phyloP scores from a whole-genome alignment of 768 basidiomycete genomes.

The Pulveroboletus ravenelii region DNA sequence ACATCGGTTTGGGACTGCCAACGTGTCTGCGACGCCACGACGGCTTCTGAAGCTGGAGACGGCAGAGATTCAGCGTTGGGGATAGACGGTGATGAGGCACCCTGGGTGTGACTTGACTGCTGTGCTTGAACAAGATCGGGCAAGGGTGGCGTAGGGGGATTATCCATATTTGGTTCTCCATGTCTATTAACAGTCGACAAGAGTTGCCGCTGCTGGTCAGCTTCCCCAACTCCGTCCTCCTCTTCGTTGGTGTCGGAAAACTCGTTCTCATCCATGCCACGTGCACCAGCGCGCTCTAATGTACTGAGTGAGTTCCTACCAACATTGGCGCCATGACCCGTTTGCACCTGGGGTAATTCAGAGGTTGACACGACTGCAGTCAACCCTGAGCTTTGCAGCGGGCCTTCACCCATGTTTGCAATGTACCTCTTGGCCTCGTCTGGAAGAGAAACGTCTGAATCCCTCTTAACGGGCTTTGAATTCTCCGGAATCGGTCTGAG shows the following conservation, averaged over 20 bases:
- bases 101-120: conserved; percentile 7
- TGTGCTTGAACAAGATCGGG: conserved; percentile 13
- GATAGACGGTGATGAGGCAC: conserved; percentile 7
- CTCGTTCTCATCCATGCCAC: conserved; percentile 39
- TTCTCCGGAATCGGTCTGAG: conserved; percentile 29
- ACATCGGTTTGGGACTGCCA: conserved; percentile 22
- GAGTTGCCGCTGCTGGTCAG: conserved; percentile 8
- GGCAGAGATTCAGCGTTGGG: conserved; percentile 17
- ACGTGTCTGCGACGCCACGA: conserved; percentile 18
- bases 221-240: conserved; percentile 23
- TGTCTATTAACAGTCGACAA: conserved; percentile 8
- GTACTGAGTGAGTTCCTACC: conserved; percentile 9
- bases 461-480: conserved; percentile 45
- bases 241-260: conserved; percentile 60
- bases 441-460: conserved; percentile 66
- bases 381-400: conserved; percentile 54
- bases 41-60: conserved; percentile 10
- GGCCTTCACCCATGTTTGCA: conserved; percentile 61
- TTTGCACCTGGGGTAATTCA: background rate
- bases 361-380: background rate
- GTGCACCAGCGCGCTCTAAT: conserved; percentile 8
- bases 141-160: conserved; percentile 49
- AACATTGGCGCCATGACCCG: background rate
- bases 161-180: conserved; percentile 41
- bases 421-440: conserved; percentile 76